Evolutionary conservation across 169 alveolate genomes (phyloP), one percentile per base, ranked within the genome.

Genomic region (Eimeria necatrix): DNA sequence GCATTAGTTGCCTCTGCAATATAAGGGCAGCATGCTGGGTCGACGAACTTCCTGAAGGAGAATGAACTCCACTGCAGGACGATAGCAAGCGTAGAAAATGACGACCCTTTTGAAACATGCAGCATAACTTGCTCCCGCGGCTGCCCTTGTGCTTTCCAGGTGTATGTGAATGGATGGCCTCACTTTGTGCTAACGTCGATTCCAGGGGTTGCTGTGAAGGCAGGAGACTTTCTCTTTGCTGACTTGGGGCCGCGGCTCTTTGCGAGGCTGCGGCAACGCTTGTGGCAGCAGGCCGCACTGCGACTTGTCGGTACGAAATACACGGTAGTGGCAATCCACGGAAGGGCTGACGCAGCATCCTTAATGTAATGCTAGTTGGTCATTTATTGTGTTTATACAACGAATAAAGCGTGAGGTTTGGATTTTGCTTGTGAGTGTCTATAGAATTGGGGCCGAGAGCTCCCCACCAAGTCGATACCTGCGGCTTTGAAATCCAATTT

Each of bases 101-200:
- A 32, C 41, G 41, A 32, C 41, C 2, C 41, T 2, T 32, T 32
- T 2, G 41, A 32, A 32, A 32, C 41, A 32, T 3, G 68, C 68
- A 12, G 68, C 68, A 12, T 56, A 10, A 56, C 22, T 18, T 18
- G 12, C 68, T 56, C 20, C 68, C 20, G 68, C 2, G 0, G 68
- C 2, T 56, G 68, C 41, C 41, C 68, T 49, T 32, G 9, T 22
- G 91, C 26, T 51, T 59, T 83, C 4, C 95, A 91, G 95, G 92
- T 91, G 61, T 91, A 73, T 68, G 76, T 91, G 16, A 91, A 91
- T 92, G 95, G 95, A 53, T 91, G 95, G 95, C 92, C 95, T 0
- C 95, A 91, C 74, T 61, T 60, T 7, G 95, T 91, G 22, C 80
- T 91, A 48, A 91, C 95, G 10, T 91, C 95, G 32, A 68, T 91